These are phyloP conservation scores for Pythium periplocum DNA, from an alignment of 352 stramenopile genomes.

Conservation along the genomic window DNA sequence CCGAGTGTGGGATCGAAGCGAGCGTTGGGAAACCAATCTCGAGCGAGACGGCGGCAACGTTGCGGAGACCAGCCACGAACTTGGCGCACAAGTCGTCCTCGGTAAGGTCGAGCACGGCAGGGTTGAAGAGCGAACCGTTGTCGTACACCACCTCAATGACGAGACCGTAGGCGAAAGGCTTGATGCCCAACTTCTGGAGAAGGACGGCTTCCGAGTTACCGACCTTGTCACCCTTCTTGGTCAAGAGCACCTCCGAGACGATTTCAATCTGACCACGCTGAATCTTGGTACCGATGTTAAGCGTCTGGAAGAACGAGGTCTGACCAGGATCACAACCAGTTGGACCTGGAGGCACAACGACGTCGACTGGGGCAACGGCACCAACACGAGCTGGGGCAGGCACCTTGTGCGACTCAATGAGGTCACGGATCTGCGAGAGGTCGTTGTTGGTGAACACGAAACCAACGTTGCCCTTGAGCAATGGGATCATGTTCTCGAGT, in stretches of 20 bases:
- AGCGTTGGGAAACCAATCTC: conserved; percentile 96
- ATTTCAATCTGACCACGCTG: conserved; percentile 99
- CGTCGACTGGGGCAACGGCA: conserved; percentile 92
- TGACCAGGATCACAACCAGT: conserved; percentile 99
- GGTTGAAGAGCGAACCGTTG: conserved; percentile 98
- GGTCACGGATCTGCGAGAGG: conserved; percentile 88
- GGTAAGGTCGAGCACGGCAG: conserved; percentile 97
- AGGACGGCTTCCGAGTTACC: conserved; percentile 97
- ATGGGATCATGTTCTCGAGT: conserved; percentile 82
- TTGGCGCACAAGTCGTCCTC: conserved; percentile 96
- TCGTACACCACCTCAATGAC: conserved; percentile 97
- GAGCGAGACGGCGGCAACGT: conserved; percentile 94
- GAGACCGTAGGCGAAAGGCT: conserved; percentile 99
- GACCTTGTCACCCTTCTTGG: conserved; percentile 95
- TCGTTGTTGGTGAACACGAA: conserved; percentile 99
- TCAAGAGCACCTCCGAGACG: conserved; percentile 94
- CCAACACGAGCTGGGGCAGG: conserved; percentile 96
- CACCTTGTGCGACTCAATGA: conserved; percentile 88
- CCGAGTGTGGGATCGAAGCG: conserved; percentile 97
- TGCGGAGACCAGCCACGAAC: conserved; percentile 93
- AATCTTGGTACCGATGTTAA: conserved; percentile 99
- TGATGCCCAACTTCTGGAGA: conserved; percentile 98
- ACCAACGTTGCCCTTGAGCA: conserved; percentile 96
- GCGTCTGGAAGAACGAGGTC: conserved; percentile 99
- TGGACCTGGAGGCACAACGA: conserved; percentile 95